Evolutionary conservation across 2,329 filamentous ascomycete species (phyloP).

Genomic region (Cucurbitaria berberidis): DNA sequence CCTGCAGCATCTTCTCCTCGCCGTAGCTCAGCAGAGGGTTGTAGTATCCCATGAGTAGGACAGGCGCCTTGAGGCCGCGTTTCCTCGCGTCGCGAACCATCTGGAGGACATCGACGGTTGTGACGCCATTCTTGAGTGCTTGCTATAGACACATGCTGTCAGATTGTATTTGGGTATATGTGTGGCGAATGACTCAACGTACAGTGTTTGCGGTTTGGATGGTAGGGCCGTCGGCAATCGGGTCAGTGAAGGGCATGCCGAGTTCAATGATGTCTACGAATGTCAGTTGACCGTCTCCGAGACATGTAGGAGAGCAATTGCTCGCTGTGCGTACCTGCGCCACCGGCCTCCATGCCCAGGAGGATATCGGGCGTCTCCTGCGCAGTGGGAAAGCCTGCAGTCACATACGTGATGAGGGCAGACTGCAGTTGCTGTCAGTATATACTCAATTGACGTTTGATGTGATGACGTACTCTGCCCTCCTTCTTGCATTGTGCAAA

Average conservation of each 20-base stretch:
- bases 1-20: conserved; percentile 84
- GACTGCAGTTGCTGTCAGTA: conserved; percentile 57
- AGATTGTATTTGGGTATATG: conserved; percentile 12
- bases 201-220: conserved; percentile 95
- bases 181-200: conserved; percentile 44
- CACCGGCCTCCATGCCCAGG: conserved; percentile 88
- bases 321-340: conserved; percentile 68
- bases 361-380: conserved; percentile 83
- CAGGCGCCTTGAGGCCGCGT: conserved; percentile 77
- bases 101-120: conserved; percentile 75
- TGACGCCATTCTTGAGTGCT: conserved; percentile 88
- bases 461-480: conserved; percentile 46
- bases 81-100: conserved; percentile 83
- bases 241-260: conserved; percentile 95
- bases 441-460: background rate
- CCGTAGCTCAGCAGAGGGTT: conserved; percentile 95
- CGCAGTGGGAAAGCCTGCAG: conserved; percentile 86
- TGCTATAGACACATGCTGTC: conserved; percentile 48
- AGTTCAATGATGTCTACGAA: conserved; percentile 86
- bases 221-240: conserved; percentile 95
- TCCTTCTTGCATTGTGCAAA: conserved; percentile 60
- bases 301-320: background rate
- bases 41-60: conserved; percentile 98
- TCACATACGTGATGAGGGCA: conserved; percentile 94
- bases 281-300: conserved; percentile 20